Conservation (phyloP, 805 yeast species). For the Wickerhamiella vanderwaltii region DNA sequence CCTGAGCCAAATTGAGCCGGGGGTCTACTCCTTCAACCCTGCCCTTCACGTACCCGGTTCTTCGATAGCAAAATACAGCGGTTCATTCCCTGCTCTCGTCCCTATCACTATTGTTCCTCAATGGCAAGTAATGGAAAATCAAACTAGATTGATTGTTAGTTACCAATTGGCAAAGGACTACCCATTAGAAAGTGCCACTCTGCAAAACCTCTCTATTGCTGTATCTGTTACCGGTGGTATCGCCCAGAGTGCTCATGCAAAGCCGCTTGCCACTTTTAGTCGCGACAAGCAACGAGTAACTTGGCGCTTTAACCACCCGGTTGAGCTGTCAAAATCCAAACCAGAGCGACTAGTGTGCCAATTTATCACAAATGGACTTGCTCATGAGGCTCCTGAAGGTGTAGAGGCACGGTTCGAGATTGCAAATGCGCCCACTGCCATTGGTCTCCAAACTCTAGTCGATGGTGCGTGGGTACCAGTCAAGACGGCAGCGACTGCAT, state of each 20-base stretch:
- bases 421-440: constrained; percentile 11
- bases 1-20: constrained; percentile 10
- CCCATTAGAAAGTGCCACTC: constrained; percentile 31
- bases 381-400: constrained; percentile 62
- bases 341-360: constrained; percentile 76
- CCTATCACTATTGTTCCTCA: constrained; percentile 69
- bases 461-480: constrained; percentile 19
- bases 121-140: constrained; percentile 81
- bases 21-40: constrained; percentile 12
- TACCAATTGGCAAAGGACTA: constrained; percentile 44
- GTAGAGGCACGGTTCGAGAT: constrained; percentile 40
- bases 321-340: constrained; percentile 29
- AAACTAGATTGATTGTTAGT: constrained; percentile 73
- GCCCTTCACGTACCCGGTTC: constrained; percentile 30
- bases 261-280: constrained; percentile 86
- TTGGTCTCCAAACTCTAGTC: constrained; percentile 2
- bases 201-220: constrained; percentile 50
- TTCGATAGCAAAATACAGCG: constrained; percentile 57
- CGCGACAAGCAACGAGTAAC: constrained; percentile 75
- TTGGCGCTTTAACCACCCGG: constrained; percentile 50
- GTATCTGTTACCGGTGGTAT: constrained; percentile 49
- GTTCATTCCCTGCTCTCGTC: constrained; percentile 33
- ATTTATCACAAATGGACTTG: constrained; percentile 62
- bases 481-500: constrained; percentile 13
- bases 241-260: constrained; percentile 64